Percentiles rank a stretch among this genome's conserved stretches.
These are phyloP conservation scores for Pestalotiopsis sp. DNA, from an alignment of 2,329 filamentous ascomycete species.

Conservation along the genomic window DNA sequence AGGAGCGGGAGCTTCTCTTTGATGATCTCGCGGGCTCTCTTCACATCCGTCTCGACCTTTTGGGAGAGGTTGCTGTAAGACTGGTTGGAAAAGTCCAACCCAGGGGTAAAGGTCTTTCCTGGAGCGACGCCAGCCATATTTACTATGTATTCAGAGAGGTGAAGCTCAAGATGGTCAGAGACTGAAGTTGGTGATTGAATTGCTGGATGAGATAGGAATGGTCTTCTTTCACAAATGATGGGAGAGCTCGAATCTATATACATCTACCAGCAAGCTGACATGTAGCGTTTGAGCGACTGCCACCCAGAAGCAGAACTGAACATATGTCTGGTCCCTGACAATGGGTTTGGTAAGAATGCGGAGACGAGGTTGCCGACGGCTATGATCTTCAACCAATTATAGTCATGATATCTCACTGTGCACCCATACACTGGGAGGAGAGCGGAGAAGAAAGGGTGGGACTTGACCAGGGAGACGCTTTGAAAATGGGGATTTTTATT, in stretches of 20 bases:
- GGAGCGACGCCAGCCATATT: conserved; percentile 25
- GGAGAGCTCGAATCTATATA: not conserved
- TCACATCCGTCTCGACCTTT: conserved; percentile 18
- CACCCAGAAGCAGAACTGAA: not conserved
- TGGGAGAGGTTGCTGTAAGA: conserved; percentile 18
- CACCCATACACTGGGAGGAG: not conserved
- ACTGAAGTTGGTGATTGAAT: not conserved
- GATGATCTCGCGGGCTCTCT: conserved; percentile 22
- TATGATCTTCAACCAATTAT: not conserved
- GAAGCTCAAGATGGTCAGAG: not conserved
- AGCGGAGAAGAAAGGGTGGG: not conserved
- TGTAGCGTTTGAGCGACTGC: not conserved
- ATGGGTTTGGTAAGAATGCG: not conserved
- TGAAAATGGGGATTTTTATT: not conserved
- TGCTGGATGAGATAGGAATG: not conserved
- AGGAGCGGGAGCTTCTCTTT: conserved; percentile 24
- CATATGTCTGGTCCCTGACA: not conserved
- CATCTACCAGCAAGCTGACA: not conserved
- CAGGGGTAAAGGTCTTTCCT: conserved; percentile 22
- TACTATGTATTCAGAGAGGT: not conserved
- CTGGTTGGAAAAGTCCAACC: conserved; percentile 23
- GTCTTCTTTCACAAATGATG: not conserved
- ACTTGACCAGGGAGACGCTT: not conserved
- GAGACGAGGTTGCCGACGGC: not conserved
- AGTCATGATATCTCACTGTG: not conserved